A percentile compares a stretch with the other conserved stretches of the same genome.
Evolutionary conservation across 176 grass and related monocot genomes (phyloP).

Genomic region (Ensete ventricosum): DNA sequence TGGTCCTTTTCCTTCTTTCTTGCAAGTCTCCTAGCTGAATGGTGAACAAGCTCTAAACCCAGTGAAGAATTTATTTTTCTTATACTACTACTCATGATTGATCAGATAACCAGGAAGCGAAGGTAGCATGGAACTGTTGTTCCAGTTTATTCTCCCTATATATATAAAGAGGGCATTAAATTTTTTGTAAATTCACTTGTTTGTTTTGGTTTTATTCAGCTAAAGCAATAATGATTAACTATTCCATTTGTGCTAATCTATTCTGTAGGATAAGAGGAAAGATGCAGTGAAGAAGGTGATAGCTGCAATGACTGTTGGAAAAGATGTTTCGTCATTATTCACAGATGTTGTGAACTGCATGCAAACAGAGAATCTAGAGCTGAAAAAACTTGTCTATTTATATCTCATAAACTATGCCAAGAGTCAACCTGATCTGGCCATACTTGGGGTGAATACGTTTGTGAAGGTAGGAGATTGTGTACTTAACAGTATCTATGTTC

Average conservation of each 20-base stretch:
- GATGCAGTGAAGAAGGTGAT: slow-evolving; percentile 99
- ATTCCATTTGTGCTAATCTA: slow-evolving; percentile 3
- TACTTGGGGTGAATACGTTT: slow-evolving; percentile 96
- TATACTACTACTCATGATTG: too few relatives aligned
- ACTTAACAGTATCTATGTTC: neutral
- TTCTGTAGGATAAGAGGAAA: slow-evolving; percentile 87
- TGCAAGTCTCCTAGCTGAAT: too few relatives aligned
- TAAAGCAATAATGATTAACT: slow-evolving; percentile 8
- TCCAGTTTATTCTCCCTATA: neutral
- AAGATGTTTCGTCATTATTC: slow-evolving; percentile 96
- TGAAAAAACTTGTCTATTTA: slow-evolving; percentile 98
- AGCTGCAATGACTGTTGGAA: slow-evolving; percentile 97
- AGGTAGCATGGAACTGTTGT: neutral
- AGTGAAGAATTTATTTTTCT: too few relatives aligned
- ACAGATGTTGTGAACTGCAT: slow-evolving; percentile 98
- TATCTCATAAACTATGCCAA: slow-evolving; percentile 99
- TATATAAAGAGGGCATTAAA: neutral
- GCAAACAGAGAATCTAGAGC: slow-evolving; percentile 96
- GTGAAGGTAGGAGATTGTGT: slow-evolving; percentile 54
- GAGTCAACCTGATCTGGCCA: slow-evolving; percentile 97
- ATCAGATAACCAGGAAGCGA: neutral
- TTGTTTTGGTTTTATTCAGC: neutral
- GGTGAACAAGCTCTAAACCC: too few relatives aligned
- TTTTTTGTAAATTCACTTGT: neutral
- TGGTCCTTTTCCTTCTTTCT: too few relatives aligned